phyloP scores from a whole-genome alignment of 2,329 filamentous ascomycete genomes.

The Clonostachys sp. region DNA sequence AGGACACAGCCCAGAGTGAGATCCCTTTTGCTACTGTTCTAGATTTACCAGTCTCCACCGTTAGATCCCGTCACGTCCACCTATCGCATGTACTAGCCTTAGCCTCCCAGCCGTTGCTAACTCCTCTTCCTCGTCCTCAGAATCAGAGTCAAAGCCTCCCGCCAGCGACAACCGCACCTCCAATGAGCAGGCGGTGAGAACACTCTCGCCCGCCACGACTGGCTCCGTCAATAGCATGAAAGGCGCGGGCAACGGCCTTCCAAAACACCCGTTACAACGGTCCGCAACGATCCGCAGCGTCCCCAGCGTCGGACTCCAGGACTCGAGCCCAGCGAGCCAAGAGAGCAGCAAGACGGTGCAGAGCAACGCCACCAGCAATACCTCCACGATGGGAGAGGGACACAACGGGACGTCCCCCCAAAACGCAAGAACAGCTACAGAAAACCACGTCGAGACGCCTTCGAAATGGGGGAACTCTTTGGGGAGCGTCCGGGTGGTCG shows the following conservation, averaged over 20 bases:
- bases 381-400: conserved; percentile 32
- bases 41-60: too few relatives aligned
- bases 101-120: too few relatives aligned
- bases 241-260: conserved; percentile 10
- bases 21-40: neutral
- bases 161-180: too few relatives aligned
- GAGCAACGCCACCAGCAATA: conserved; percentile 42
- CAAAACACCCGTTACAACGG: conserved; percentile 23
- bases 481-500: conserved; percentile 18
- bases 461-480: conserved; percentile 21
- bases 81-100: too few relatives aligned
- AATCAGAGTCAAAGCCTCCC: too few relatives aligned
- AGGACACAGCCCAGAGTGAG: conserved; percentile 15
- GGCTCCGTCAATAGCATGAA: conserved; percentile 35
- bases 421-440: too few relatives aligned
- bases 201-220: conserved; percentile 29
- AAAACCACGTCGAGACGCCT: conserved; percentile 11
- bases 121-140: too few relatives aligned
- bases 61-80: too few relatives aligned
- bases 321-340: conserved; percentile 38
- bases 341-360: conserved; percentile 28
- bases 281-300: conserved; percentile 52
- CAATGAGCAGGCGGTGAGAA: conserved; percentile 18
- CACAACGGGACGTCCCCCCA: conserved; percentile 23
- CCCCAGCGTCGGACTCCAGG: conserved; percentile 46